A percentile compares a stretch with the other conserved stretches of the same genome.
Conservation (phyloP, 176 grass and related monocot genomes). For the Thalia dealbata region DNA sequence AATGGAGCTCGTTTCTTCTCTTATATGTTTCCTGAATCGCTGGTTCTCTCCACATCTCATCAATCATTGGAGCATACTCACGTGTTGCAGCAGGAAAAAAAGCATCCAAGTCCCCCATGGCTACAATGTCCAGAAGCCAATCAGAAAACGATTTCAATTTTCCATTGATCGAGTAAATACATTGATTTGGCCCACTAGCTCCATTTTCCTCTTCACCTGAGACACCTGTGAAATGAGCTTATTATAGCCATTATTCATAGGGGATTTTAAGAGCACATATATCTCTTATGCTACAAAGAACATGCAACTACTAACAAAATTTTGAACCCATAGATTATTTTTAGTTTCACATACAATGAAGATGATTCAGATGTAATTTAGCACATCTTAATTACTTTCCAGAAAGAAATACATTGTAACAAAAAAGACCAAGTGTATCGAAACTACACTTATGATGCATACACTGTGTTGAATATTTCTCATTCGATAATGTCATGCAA, state of each 20-base stretch:
- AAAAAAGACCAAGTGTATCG: too few species aligned
- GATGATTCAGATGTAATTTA: too few species aligned
- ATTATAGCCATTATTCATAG: neutral
- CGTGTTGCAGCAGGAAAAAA: constrained; percentile 89
- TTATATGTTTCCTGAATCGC: constrained; percentile 95
- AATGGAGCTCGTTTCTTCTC: constrained; percentile 79
- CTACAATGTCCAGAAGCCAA: constrained; percentile 92
- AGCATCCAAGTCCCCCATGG: constrained; percentile 84
- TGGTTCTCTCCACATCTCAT: constrained; percentile 86
- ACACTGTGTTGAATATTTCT: too few species aligned
- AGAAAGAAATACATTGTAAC: too few species aligned
- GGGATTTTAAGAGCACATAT: neutral
- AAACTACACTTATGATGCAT: too few species aligned
- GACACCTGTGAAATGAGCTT: neutral
- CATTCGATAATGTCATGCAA: too few species aligned
- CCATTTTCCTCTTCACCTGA: constrained; percentile 36
- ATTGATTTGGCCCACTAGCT: constrained; percentile 29
- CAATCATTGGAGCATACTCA: constrained; percentile 83
- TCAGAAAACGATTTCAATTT: constrained; percentile 87
- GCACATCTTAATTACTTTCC: too few species aligned
- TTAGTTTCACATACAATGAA: too few species aligned
- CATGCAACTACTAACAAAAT: neutral
- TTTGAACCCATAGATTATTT: neutral
- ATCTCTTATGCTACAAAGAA: neutral
- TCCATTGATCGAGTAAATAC: constrained; percentile 80